phyloP scores from a whole-genome alignment of 2,329 filamentous ascomycete genomes.

The Chrysoporthe austroafricana region DNA sequence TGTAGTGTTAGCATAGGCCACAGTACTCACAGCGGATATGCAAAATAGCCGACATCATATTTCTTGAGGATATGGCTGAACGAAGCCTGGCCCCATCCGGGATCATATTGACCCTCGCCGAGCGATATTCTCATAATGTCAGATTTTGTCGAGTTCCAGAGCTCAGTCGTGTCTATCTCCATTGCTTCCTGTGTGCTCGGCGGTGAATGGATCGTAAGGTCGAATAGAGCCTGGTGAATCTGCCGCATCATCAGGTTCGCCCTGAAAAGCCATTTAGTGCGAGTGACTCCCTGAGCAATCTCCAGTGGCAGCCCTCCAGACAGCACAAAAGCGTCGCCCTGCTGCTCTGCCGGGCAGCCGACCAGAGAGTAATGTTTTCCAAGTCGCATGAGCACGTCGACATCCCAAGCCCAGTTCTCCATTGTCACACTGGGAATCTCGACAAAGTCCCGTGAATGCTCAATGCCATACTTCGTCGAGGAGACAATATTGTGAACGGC shows the following conservation, averaged over 20 bases:
- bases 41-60: slow-evolving; percentile 6
- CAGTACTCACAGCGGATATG: slow-evolving; percentile 1
- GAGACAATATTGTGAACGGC: slow-evolving; percentile 7
- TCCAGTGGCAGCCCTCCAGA: background rate
- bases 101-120: background rate
- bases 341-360: background rate
- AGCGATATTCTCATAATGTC: background rate
- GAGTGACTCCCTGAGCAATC: background rate
- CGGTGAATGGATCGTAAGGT: slow-evolving; percentile 4
- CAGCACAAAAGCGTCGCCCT: background rate
- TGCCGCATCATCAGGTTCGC: background rate
- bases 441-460: slow-evolving; percentile 7
- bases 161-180: background rate
- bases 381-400: background rate
- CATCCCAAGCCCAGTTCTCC: slow-evolving; percentile 3
- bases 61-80: slow-evolving; percentile 5
- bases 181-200: background rate
- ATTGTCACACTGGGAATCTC: slow-evolving; percentile 2
- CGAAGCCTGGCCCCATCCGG: slow-evolving; percentile 2
- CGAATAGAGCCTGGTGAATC: background rate
- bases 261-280: background rate
- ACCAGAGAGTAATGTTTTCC: background rate
- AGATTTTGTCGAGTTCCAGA: background rate
- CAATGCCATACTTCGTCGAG: slow-evolving; percentile 1
- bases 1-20: background rate